Evolutionary conservation across 2,329 filamentous ascomycete species (phyloP).

Genomic region (Fusarium sp.): DNA sequence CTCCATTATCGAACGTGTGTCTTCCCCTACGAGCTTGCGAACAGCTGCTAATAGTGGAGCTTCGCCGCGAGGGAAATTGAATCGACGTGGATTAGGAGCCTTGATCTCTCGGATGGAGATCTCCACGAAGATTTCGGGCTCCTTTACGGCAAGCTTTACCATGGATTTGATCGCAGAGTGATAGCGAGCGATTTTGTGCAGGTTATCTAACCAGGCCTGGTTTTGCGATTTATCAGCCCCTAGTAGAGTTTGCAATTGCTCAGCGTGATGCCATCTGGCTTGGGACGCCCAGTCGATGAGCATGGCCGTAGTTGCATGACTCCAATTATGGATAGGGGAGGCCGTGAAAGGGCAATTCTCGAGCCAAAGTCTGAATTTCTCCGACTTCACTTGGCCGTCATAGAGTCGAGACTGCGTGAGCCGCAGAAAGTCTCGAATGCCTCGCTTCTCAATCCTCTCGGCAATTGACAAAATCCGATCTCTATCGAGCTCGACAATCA

Average conservation of each 20-base stretch:
- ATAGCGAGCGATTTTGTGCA: slow-evolving; percentile 47
- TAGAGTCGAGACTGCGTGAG: rapidly evolving
- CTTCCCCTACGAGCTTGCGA: not conserved
- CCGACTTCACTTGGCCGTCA: not conserved
- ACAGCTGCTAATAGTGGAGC: not conserved
- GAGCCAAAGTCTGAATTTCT: not conserved
- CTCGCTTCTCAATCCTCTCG: not conserved
- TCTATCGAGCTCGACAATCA: not conserved
- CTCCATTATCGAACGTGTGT: slow-evolving; percentile 7
- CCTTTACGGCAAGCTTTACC: slow-evolving; percentile 43
- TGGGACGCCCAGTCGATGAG: slow-evolving; percentile 42
- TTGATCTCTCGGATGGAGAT: not conserved
- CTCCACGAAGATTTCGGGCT: slow-evolving; percentile 33
- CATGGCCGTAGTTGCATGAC: not conserved
- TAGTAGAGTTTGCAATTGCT: slow-evolving; percentile 34
- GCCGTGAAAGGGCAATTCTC: not conserved
- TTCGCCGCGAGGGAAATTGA: not conserved
- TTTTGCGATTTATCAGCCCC: not conserved
- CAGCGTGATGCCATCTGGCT: slow-evolving; percentile 41
- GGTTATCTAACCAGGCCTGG: slow-evolving; percentile 22
- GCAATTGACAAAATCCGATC: not conserved
- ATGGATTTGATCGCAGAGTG: slow-evolving; percentile 41
- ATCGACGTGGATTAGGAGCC: not conserved
- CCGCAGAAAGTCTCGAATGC: not conserved
- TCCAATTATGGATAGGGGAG: not conserved